Percentiles rank a stretch among this genome's conserved stretches.
These are phyloP conservation scores for Cerrena zonata DNA, from an alignment of 1,284 basidiomycete genomes.

Conservation along the genomic window DNA sequence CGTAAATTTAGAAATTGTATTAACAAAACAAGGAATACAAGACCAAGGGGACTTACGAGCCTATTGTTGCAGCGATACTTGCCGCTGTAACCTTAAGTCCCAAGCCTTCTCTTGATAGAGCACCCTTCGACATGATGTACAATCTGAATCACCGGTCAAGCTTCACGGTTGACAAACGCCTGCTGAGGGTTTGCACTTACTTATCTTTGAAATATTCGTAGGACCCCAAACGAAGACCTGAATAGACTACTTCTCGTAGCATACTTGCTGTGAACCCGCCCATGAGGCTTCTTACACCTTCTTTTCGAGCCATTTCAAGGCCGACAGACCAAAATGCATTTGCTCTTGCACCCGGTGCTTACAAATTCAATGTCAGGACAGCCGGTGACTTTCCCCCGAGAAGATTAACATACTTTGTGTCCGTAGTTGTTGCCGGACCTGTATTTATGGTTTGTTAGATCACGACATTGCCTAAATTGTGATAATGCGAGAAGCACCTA, in stretches of 20 bases:
- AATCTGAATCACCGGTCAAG: constrained; percentile 14
- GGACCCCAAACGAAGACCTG: constrained; percentile 33
- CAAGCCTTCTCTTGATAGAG: constrained; percentile 29
- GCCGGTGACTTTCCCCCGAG: neutral
- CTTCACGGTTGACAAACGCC: neutral
- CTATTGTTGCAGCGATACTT: constrained; percentile 31
- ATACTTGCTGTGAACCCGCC: constrained; percentile 34
- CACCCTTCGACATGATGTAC: constrained; percentile 21
- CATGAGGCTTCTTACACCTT: constrained; percentile 30
- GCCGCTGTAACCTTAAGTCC: constrained; percentile 32
- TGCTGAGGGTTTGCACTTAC: constrained; percentile 18
- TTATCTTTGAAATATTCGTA: constrained; percentile 38
- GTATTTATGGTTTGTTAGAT: neutral
- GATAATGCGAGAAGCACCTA: constrained; percentile 9
- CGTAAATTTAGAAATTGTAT: neutral
- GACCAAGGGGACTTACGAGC: constrained; percentile 21
- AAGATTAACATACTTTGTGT: constrained; percentile 24
- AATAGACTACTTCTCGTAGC: constrained; percentile 34
- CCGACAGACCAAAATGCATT: constrained; percentile 33
- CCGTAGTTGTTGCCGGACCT: constrained; percentile 34
- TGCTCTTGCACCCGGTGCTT: constrained; percentile 25
- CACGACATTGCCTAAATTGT: neutral
- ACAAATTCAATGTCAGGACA: neutral
- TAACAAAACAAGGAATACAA: neutral
- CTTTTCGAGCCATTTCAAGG: constrained; percentile 29